Evolutionary conservation across 345 rosid species (phyloP), one percentile per base, ranked within the genome.

Genomic region (Syzygium jambos): DNA sequence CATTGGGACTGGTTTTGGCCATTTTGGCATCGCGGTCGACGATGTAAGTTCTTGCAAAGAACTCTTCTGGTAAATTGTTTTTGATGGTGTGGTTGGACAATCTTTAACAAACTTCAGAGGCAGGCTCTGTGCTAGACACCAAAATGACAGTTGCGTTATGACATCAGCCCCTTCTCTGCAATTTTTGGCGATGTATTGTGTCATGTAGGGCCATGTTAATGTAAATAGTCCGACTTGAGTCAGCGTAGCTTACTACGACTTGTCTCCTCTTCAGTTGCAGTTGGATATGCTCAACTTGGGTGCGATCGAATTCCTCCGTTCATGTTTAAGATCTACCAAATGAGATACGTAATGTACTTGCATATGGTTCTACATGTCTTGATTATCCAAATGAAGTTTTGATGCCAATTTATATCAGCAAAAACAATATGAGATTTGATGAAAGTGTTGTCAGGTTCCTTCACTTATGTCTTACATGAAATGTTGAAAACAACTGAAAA

Each of bases 21-120:
- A 98, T 93, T 98, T 98, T 85, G 98, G 99, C 87, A 93, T 98
- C 78, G 98, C 97, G 51, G 97, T 96, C 23, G 98, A 98, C 65
- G 99, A 98, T 94, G 99, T 98, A 91, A 94, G 98, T 89, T 86
- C 87, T 29, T 86, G 21, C 16, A 29, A 49, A n/a, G 65, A 15
- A 46, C 49, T 68, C 84, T 43, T 73, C 29, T 46, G 57, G 86
- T 84, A 41, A 84, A 30, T 52, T 52, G 14, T 29, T 53, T 53
- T 84, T 34, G 14, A 49, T 52, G 86, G n/a, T 84, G 55, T 84
- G 41, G 43, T 29, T 22, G 9, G 57, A 16, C 22, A n/a, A 84
- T 84, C 63, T 29, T 30, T 52, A n/a, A 7, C 38, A 52, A 84
- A 55, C 55, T 84, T 38, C 34, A 51, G 85, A 84, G 22, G 30